phyloP scores from a whole-genome alignment of 805 yeast species.

The Teunomyces panamensis region DNA sequence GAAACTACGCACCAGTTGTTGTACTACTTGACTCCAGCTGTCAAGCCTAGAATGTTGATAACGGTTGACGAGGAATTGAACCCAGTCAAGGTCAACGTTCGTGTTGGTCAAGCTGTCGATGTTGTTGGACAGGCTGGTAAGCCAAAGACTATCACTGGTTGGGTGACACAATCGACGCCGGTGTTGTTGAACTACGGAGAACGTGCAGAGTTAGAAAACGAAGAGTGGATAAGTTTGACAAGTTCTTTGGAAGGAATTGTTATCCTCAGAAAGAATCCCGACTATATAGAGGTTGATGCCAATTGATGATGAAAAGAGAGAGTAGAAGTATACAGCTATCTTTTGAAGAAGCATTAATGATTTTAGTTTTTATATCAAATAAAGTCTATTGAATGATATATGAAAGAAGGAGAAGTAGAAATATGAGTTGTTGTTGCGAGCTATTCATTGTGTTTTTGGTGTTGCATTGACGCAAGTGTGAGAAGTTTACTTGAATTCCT shows the following conservation, averaged over 20 bases:
- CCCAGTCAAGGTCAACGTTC: slow-evolving; percentile 90
- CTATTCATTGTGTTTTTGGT: no score
- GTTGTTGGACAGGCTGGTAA: slow-evolving; percentile 99
- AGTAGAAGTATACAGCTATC: background rate
- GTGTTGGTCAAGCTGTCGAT: slow-evolving; percentile 99
- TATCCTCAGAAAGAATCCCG: slow-evolving; percentile 87
- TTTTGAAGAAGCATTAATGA: no score
- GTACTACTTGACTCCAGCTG: slow-evolving; percentile 81
- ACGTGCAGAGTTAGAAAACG: slow-evolving; percentile 89
- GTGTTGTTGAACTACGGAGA: slow-evolving; percentile 92
- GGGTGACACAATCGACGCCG: slow-evolving; percentile 99
- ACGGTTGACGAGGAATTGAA: slow-evolving; percentile 90
- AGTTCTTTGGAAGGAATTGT: slow-evolving; percentile 90
- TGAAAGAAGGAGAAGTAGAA: slow-evolving; percentile 1
- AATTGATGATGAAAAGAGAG: background rate
- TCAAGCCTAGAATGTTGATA: slow-evolving; percentile 88
- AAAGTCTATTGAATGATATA: slow-evolving; percentile 1
- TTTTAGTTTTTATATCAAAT: background rate
- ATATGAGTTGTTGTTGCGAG: no score
- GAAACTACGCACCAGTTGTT: slow-evolving; percentile 69
- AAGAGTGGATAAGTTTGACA: slow-evolving; percentile 82
- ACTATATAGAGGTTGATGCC: slow-evolving; percentile 61
- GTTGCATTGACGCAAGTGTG: no score
- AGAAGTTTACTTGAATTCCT: slow-evolving; percentile 62
- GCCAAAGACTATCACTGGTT: slow-evolving; percentile 97